phyloP scores from a whole-genome alignment of 306 rosid genomes.

The Quercus dentata region DNA sequence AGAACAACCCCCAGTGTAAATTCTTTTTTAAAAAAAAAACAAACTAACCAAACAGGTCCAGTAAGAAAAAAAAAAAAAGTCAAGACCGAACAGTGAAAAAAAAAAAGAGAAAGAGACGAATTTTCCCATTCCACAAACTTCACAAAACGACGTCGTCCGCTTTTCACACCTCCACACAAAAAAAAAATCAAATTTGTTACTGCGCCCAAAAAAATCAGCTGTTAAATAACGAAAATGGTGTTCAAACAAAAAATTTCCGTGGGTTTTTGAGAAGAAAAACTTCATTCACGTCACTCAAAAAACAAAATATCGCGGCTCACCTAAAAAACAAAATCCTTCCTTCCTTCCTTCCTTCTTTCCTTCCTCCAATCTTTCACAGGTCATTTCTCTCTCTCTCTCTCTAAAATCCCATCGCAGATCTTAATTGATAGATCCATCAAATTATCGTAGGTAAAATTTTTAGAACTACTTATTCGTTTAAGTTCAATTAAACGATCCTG shows the following conservation, averaged over 20 bases:
- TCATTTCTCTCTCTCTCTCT: not conserved
- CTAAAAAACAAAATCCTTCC: not conserved
- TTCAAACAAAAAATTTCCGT: too few species aligned
- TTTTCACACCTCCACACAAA: not conserved
- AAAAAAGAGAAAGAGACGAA: too few species aligned
- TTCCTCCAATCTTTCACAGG: conserved; percentile 3
- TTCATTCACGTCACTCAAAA: not conserved
- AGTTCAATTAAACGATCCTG: not conserved
- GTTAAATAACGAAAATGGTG: conserved; percentile 8
- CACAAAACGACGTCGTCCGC: too few species aligned
- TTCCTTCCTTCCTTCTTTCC: not conserved
- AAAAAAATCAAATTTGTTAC: not conserved
- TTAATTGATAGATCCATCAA: not conserved
- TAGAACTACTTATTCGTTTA: not conserved
- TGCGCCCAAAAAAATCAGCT: not conserved
- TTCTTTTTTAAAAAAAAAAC: too few species aligned
- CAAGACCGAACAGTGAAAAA: too few species aligned
- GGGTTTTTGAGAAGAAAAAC: not conserved
- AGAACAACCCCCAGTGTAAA: too few species aligned
- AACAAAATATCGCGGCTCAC: conserved; percentile 20
- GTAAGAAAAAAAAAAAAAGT: too few species aligned
- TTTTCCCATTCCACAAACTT: too few species aligned
- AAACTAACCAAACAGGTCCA: too few species aligned
- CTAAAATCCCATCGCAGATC: not conserved
- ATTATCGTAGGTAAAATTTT: not conserved